Evolutionary conservation across 192 early-diverging fungal species (phyloP), one percentile per base, ranked within the genome.

Genomic region (Chytriomyces confervae): DNA sequence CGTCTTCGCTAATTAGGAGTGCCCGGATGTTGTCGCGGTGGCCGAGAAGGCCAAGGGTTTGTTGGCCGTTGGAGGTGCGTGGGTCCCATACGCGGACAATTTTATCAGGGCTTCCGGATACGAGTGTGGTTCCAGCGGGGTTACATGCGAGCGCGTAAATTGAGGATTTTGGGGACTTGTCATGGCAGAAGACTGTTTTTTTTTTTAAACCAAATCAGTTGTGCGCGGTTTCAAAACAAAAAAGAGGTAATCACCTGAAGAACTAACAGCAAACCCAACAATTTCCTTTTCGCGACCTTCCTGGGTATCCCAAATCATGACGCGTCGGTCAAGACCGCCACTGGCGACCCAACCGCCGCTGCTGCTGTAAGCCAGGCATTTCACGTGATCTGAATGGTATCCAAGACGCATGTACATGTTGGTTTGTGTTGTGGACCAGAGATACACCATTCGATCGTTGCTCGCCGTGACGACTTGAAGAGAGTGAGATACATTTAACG

Each of bases 21-120:
- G 93, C 90, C 50, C 97, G 93, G 29, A 99, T 94, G 76, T 95
- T 95, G 79, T 99, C 97, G 20, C 94, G 95, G 72, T 99, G 97
- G 6, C 97, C 97, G 7, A 90, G 84, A 60, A 99, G 87, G 75
- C 91, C 91, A 13, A 91, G 91, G 50, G 94, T 88, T 72, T 89
- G 85, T 69, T 91, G 88, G 23, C 88, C 90, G 36, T 36, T 36
- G 3, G 36, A 36, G 3, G 89, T 84, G 7, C 94, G 81, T 69
- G 94, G 90, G 81, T 99, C 97, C 95, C 95, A 99, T 5, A 97
- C 84, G 51, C 94, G 87, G 46, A 99, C 88, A 65, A 94, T 77
- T 83, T 95, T 98, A 66, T 99, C 97, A 0, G 97, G 96, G 11
- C 95, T 95, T 18, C 96, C 97, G 50, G 94, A 92, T 8, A 91